Base-by-base conservation (phyloP, 2,329 filamentous ascomycete genomes). In the Paraphoma sp. region DNA sequence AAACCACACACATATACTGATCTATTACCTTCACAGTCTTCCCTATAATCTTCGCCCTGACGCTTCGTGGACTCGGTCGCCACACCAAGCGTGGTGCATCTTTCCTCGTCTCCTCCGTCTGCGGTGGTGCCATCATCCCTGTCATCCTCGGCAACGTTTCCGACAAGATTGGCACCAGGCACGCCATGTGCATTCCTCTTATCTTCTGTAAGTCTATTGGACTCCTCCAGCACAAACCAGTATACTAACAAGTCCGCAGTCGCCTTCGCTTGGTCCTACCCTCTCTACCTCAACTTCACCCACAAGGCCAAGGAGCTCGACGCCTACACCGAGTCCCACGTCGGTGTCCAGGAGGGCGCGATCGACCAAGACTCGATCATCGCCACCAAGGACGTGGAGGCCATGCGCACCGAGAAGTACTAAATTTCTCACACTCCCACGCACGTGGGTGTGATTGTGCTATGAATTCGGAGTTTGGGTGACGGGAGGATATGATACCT, bases 41-140 rank as follows among this genome's bases (percentile, higher is more conserved):
- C 67, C 73, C 75, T 3, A 74, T 75, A 54, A 77, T 77, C 60
- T 76, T 77, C 57, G 73, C 75, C 1, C 63, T 51, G 31, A 70
- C 70, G 1, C 68, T 77, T 11, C 72, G 75, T 43, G 75, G 75
- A 17, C 69, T 78, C 6, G 75, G 75, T 49, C 68, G 74, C 17
- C 74, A 77, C 62, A 78, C 75, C 56, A 78, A 77, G 69, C 74
- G 75, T 42, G 75, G 75, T 31, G 73, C 73, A 17, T 76, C 72
- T 1, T 76, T 72, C 67, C 59, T 77, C 45, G 75, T 77, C 18
- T 64, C 74, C 12, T 71, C 73, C 23, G 69, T 77, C 52, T 75
- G 62, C 40, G 75, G 75, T 52, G 75, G 74, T 53, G 75, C 75
- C 17, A 67, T 76, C 12, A 68, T 74, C 0, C 74, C 74, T 1